phyloP scores from a whole-genome alignment of 306 rosid genomes.

The Glycine tomentella region DNA sequence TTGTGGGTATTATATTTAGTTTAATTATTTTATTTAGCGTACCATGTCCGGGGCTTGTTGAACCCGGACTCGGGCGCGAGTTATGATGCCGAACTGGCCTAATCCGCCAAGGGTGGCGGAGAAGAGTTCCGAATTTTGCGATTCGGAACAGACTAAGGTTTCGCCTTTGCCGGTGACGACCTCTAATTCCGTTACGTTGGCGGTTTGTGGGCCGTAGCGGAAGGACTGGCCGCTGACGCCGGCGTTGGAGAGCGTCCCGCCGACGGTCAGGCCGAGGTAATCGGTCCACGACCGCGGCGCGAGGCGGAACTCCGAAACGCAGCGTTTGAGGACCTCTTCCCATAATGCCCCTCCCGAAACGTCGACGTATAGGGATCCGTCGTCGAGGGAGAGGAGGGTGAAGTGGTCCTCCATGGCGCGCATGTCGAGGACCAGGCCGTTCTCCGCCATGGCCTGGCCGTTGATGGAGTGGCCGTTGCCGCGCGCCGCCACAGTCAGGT shows the following conservation, averaged over 20 bases:
- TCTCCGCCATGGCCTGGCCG: conserved; percentile 96
- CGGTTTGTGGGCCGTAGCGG: conserved; percentile 91
- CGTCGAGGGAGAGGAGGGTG: conserved; percentile 33
- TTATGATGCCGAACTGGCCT: conserved; percentile 93
- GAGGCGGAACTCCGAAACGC: conserved; percentile 56
- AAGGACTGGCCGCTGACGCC: conserved; percentile 96
- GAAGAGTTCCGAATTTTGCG: conserved; percentile 77
- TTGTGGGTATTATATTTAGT: too few relatives aligned
- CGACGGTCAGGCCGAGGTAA: conserved; percentile 85
- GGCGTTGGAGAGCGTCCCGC: conserved; percentile 94
- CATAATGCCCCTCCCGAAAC: conserved; percentile 98
- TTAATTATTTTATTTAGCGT: too few relatives aligned
- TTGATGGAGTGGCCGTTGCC: conserved; percentile 98
- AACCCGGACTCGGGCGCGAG: conserved; percentile 75
- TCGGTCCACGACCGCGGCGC: conserved; percentile 98
- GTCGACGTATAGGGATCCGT: conserved; percentile 61
- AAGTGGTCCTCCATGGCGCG: conserved; percentile 65
- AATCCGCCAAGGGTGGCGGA: conserved; percentile 80
- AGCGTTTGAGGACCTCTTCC: conserved; percentile 83
- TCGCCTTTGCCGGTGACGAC: conserved; percentile 93
- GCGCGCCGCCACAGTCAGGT: conserved; percentile 84
- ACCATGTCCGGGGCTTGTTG: conserved; percentile 87
- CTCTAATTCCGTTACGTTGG: conserved; percentile 86
- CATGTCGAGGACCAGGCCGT: conserved; percentile 88
- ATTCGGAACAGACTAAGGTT: conserved; percentile 65